Percentiles rank a stretch among this genome's conserved stretches.
Evolutionary conservation across 2,329 filamentous ascomycete species (phyloP).

Genomic region (Fusarium odoratissimum): DNA sequence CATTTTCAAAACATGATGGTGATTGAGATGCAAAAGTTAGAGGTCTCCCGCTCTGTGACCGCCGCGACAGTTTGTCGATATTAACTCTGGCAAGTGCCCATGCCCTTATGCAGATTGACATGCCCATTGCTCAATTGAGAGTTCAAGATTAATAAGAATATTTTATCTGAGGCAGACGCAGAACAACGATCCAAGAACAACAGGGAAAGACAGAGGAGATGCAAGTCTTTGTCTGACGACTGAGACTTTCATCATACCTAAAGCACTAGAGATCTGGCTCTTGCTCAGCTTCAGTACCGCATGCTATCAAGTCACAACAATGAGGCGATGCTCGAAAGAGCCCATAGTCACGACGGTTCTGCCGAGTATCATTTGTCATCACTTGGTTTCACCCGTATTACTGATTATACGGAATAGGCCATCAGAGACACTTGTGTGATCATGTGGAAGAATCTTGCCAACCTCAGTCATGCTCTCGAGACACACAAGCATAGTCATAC

Average conservation of each 20-base stretch:
- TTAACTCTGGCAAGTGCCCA: neutral
- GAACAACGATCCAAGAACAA: no score
- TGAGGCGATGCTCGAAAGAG: neutral
- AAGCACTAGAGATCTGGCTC: neutral
- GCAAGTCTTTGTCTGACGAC: neutral
- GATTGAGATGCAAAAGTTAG: no score
- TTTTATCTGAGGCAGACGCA: neutral
- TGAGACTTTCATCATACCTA: neutral
- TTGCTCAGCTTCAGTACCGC: neutral
- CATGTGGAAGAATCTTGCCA: conserved; percentile 12
- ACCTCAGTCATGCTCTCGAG: neutral
- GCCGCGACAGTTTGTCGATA: neutral
- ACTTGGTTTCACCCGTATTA: conserved; percentile 15
- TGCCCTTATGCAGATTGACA: neutral
- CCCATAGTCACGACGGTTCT: neutral
- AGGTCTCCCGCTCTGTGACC: neutral
- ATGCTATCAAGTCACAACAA: neutral
- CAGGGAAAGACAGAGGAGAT: neutral
- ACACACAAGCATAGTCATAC: conserved; percentile 11
- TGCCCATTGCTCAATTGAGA: neutral
- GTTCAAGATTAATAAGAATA: no score
- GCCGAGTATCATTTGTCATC: neutral
- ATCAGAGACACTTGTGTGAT: neutral
- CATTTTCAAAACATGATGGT: no score
- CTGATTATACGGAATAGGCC: neutral